Conservation (phyloP, 2,329 filamentous ascomycete genomes). For the Hypoxylon sp. region DNA sequence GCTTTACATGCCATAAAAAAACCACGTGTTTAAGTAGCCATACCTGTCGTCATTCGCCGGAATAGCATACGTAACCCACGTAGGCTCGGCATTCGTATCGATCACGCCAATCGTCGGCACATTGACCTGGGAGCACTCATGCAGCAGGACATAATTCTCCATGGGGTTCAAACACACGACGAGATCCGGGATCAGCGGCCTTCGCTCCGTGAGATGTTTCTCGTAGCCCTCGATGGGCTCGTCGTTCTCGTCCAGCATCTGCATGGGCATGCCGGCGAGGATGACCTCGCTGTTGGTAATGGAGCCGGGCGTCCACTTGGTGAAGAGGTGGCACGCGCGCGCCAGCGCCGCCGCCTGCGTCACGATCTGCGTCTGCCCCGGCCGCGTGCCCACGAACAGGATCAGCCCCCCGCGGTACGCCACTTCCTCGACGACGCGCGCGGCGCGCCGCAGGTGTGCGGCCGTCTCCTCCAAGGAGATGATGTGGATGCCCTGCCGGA, state of each 20-base stretch:
- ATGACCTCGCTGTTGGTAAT: slow-evolving; percentile 96
- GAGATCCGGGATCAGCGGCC: slow-evolving; percentile 85
- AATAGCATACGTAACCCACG: slow-evolving; percentile 96
- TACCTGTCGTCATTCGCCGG: slow-evolving; percentile 96
- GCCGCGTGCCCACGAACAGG: slow-evolving; percentile 89
- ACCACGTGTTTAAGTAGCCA: slow-evolving; percentile 46
- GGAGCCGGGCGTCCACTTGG: slow-evolving; percentile 90
- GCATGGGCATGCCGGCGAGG: slow-evolving; percentile 76
- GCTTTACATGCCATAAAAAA: slow-evolving; percentile 11
- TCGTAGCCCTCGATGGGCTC: slow-evolving; percentile 72
- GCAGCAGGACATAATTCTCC: slow-evolving; percentile 91
- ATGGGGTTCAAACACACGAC: slow-evolving; percentile 93
- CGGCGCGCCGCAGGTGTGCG: slow-evolving; percentile 89
- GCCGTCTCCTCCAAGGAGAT: slow-evolving; percentile 92
- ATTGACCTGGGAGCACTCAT: slow-evolving; percentile 89
- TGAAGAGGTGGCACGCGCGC: slow-evolving; percentile 88
- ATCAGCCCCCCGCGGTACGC: slow-evolving; percentile 86
- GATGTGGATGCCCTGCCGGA: slow-evolving; percentile 90
- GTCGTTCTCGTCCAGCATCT: slow-evolving; percentile 85
- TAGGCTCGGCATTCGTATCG: slow-evolving; percentile 92
- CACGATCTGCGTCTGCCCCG: slow-evolving; percentile 84
- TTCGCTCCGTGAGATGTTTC: slow-evolving; percentile 71
- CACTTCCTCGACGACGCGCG: slow-evolving; percentile 92
- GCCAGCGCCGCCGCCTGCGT: slow-evolving; percentile 85
- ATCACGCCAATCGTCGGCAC: slow-evolving; percentile 96